A percentile compares a stretch with the other conserved stretches of the same genome.
Conservation (phyloP, 2,329 filamentous ascomycete genomes). For the Aureobasidium sp. region DNA sequence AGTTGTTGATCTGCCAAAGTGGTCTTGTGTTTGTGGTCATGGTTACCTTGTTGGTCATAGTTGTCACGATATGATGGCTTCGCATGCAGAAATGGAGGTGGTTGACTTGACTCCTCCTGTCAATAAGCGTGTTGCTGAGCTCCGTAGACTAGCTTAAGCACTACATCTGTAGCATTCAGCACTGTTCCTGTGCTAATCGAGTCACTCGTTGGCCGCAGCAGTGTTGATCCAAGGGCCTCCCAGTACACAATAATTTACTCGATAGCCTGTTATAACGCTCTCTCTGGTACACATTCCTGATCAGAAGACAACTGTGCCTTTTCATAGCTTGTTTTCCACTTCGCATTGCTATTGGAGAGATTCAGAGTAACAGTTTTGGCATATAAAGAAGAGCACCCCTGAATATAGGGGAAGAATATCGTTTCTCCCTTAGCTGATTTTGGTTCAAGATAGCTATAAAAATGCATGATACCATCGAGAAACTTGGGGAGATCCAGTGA, state of each 20-base stretch:
- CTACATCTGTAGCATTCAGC: too few species aligned
- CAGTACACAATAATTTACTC: too few species aligned
- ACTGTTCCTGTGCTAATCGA: not conserved
- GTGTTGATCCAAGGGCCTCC: not conserved
- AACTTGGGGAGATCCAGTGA: not conserved
- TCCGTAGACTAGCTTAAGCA: not conserved
- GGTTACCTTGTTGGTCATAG: conserved; percentile 18
- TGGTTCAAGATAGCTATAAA: not conserved
- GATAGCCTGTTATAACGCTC: too few species aligned
- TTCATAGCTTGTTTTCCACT: too few species aligned
- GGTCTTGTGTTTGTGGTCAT: conserved; percentile 25
- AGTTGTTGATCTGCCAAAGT: not conserved
- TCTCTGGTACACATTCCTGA: too few species aligned
- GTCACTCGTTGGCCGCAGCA: not conserved
- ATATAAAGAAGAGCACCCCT: too few species aligned
- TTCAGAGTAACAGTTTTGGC: too few species aligned
- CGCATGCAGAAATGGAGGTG: not conserved
- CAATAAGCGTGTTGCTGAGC: not conserved
- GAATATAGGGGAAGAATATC: too few species aligned
- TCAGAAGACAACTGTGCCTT: too few species aligned
- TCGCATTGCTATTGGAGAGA: too few species aligned
- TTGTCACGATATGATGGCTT: conserved; percentile 15
- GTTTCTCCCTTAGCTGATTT: too few species aligned
- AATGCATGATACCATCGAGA: not conserved
- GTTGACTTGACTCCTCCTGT: not conserved